Percentiles rank a stretch among this genome's conserved stretches.
Evolutionary conservation across 1,284 basidiomycete species (phyloP).

Genomic region (Calocybe gambosa): DNA sequence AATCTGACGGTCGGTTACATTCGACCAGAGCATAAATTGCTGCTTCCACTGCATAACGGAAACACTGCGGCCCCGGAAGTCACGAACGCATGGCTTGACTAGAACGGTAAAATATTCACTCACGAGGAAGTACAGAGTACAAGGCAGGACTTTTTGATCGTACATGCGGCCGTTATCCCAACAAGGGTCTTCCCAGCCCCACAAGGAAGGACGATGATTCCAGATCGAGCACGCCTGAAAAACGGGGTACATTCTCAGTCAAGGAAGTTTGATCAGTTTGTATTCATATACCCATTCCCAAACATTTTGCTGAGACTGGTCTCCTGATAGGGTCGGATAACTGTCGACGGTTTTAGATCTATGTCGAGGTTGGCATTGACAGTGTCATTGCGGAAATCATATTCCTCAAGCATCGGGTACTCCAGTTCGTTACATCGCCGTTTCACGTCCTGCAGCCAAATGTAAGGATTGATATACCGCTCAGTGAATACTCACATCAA

Average conservation of each 20-base stretch:
- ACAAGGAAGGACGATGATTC: conserved; percentile 98
- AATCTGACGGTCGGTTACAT: conserved; percentile 91
- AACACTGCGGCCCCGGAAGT: conserved; percentile 48
- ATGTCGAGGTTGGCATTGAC: conserved; percentile 94
- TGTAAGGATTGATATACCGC: conserved; percentile 4
- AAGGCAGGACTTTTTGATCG: conserved; percentile 98
- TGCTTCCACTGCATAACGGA: conserved; percentile 98
- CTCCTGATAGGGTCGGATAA: conserved; percentile 96
- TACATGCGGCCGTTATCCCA: conserved; percentile 98
- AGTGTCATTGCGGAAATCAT: conserved; percentile 95
- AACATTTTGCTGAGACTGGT: conserved; percentile 98
- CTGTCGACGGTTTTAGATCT: conserved; percentile 92
- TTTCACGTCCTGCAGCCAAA: conserved; percentile 69
- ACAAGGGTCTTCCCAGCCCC: conserved; percentile 99
- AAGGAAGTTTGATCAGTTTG: conserved; percentile 2
- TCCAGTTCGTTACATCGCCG: conserved; percentile 92
- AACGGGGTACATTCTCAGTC: conserved; percentile 9
- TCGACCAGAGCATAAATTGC: conserved; percentile 96
- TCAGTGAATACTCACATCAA: conserved; percentile 58
- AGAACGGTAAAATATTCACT: conserved; percentile 27
- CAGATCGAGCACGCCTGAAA: conserved; percentile 81
- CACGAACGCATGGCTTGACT: conserved; percentile 11
- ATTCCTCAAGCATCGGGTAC: conserved; percentile 96
- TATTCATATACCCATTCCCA: conserved; percentile 75
- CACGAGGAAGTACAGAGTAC: conserved; percentile 96